A percentile compares a stretch with the other conserved stretches of the same genome.
Evolutionary conservation across 2,329 filamentous ascomycete species (phyloP).

Genomic region (Xylariaceae sp.): DNA sequence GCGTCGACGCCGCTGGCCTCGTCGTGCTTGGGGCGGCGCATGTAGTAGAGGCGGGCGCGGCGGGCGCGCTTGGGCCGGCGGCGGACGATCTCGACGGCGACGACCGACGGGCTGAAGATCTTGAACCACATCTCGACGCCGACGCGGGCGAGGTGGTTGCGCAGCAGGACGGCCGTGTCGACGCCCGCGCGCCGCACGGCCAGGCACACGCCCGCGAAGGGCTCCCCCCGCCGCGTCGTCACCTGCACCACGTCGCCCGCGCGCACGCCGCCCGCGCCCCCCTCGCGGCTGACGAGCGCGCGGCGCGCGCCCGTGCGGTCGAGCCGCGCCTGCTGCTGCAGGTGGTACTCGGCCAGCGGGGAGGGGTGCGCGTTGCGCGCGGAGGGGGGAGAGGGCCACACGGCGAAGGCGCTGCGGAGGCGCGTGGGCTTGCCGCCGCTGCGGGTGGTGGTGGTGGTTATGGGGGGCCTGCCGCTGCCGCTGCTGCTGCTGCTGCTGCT

Average conservation of each 20-base stretch:
- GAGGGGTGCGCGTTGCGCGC: slow-evolving; percentile 51
- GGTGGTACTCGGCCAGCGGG: slow-evolving; percentile 60
- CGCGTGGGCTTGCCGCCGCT: no score
- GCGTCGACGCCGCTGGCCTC: slow-evolving; percentile 79
- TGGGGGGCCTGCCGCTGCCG: slow-evolving; percentile 1
- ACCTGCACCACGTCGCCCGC: slow-evolving; percentile 89
- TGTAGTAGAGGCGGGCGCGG: slow-evolving; percentile 81
- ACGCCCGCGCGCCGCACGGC: slow-evolving; percentile 81
- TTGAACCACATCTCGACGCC: slow-evolving; percentile 98
- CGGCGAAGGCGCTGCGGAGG: slow-evolving; percentile 40
- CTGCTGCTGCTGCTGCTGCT: no score
- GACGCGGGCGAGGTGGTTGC: slow-evolving; percentile 77
- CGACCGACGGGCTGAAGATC: slow-evolving; percentile 82
- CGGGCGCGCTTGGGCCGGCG: slow-evolving; percentile 75
- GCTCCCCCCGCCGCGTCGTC: slow-evolving; percentile 71
- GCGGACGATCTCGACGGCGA: slow-evolving; percentile 90
- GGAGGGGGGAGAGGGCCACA: slow-evolving; percentile 50
- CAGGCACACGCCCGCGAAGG: slow-evolving; percentile 82
- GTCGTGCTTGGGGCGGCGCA: slow-evolving; percentile 83
- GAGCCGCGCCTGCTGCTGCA: slow-evolving; percentile 62
- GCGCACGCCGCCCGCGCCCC: slow-evolving; percentile 74
- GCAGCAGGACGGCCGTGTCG: slow-evolving; percentile 79
- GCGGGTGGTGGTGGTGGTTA: background rate
- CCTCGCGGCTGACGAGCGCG: slow-evolving; percentile 66
- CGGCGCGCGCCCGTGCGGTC: slow-evolving; percentile 81